These are phyloP conservation scores for Furcasterigmium furcatum DNA, from an alignment of 2,329 filamentous ascomycete genomes.

Conservation along the genomic window DNA sequence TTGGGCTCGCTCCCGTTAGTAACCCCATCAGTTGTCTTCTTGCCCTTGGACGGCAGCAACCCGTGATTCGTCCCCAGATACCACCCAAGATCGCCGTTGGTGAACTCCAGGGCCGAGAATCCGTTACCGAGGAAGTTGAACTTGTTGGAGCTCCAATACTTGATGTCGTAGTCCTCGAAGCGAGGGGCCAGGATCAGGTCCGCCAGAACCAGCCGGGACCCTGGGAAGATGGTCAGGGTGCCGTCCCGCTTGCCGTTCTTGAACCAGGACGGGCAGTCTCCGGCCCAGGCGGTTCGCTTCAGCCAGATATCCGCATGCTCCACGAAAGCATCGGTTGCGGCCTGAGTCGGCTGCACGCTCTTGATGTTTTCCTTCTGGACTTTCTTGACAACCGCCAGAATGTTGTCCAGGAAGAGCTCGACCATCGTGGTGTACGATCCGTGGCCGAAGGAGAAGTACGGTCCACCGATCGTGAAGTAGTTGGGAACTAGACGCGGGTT, in stretches of 20 bases:
- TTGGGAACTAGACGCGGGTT: too few species aligned
- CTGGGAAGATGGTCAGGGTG: slow-evolving; percentile 15
- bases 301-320: slow-evolving; percentile 6
- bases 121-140: not conserved
- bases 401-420: slow-evolving; percentile 12
- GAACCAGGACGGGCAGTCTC: slow-evolving; percentile 13
- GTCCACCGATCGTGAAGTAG: not conserved
- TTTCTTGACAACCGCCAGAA: slow-evolving; percentile 15
- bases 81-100: too few species aligned
- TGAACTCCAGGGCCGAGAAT: too few species aligned
- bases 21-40: too few species aligned
- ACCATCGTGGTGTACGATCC: not conserved
- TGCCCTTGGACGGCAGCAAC: too few species aligned
- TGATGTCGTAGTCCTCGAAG: not conserved
- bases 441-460: not conserved
- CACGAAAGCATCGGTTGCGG: slow-evolving; percentile 13
- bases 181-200: slow-evolving; percentile 2
- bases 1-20: too few species aligned
- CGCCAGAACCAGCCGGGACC: slow-evolving; percentile 7
- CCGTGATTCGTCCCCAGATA: too few species aligned
- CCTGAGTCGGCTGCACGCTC: slow-evolving; percentile 7
- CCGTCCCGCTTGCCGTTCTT: slow-evolving; percentile 6
- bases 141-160: not conserved
- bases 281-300: slow-evolving; percentile 3
- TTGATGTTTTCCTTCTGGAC: slow-evolving; percentile 9